Evolutionary conservation across 257 asterid species (phyloP).

Genomic region (Verbascum thapsus): DNA sequence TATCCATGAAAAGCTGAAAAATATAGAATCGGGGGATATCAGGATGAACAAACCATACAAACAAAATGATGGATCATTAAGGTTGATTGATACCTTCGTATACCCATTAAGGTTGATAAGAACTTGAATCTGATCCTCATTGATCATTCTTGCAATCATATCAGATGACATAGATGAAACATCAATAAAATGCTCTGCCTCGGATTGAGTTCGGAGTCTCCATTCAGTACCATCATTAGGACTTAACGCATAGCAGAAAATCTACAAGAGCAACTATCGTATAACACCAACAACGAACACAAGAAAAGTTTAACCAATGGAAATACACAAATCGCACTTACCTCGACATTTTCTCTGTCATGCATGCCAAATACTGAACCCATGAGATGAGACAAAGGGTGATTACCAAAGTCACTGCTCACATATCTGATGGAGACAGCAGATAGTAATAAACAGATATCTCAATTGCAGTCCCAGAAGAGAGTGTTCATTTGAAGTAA

Average conservation of each 20-base stretch:
- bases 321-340: slow-evolving; percentile 33
- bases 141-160: slow-evolving; percentile 87
- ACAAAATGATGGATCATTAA: neutral
- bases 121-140: slow-evolving; percentile 88
- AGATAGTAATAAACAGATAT: neutral
- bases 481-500: slow-evolving; percentile 5
- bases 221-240: slow-evolving; percentile 96
- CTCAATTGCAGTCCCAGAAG: slow-evolving; percentile 4
- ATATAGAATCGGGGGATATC: neutral
- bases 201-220: slow-evolving; percentile 88
- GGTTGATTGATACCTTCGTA: slow-evolving; percentile 64
- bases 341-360: slow-evolving; percentile 82
- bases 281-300: slow-evolving; percentile 21
- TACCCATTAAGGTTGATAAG: slow-evolving; percentile 97
- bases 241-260: slow-evolving; percentile 95
- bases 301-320: slow-evolving; percentile 2
- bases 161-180: slow-evolving; percentile 95
- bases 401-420: slow-evolving; percentile 99
- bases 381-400: slow-evolving; percentile 97
- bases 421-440: slow-evolving; percentile 65
- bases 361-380: slow-evolving; percentile 99
- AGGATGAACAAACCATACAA: slow-evolving; percentile 23
- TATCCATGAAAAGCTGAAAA: slow-evolving; percentile 2
- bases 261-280: slow-evolving; percentile 43
- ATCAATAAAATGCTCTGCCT: slow-evolving; percentile 89